Evolutionary conservation across 495 filamentous ascomycete genomes (phyloP), one percentile per base, ranked within the genome.

Genomic region (Penicillium atrosanguineum): DNA sequence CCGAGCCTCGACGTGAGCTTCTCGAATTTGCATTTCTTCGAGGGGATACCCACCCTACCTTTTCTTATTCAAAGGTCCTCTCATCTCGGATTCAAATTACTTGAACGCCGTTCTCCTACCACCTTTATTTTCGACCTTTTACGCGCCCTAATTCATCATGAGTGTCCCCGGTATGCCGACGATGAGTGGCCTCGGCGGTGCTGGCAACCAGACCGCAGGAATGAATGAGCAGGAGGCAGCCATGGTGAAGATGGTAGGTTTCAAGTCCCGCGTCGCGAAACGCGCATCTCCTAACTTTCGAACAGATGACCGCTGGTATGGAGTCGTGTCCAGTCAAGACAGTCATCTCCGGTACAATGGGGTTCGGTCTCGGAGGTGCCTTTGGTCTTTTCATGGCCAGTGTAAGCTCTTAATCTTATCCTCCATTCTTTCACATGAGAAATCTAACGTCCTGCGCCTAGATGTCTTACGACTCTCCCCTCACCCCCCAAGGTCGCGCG

Each of bases 361-460:
- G 92, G 11, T 96, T 96, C 64, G 92, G 83, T 25, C 83, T 97
- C 38, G 92, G 92, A 48, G 93, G 90, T 59, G 71, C 89, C n/a
- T 96, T 97, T 59, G 92, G 92, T 44, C 75, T 97, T 55, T 96
- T 97, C 71, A 96, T 96, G 90, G 90, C 92, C 48, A 88, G 87
- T 68, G 87, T 92, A 81, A 52, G 86, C 79, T 18, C 14, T 28
- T 25, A 52, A 36, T 26, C 16, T 36, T 45, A 8, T 37, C 28
- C 19, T 50, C 9, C 16, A 44, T 4, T 8, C 21, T 15, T 21
- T 20, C 50, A 39, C 23, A 2, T 23, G 23, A 23, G n/a, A 16
- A 6, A 11, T 39, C 44, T 62, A 23, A 59, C 38, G 31, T 29
- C 8, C 34, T 15, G 51, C 52, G 46, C 20, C 63, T 62, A 93